Percentiles rank a stretch among this genome's conserved stretches.
Evolutionary conservation across 148 eudicot genomes (phyloP).

Genomic region (Bassia scoparia): DNA sequence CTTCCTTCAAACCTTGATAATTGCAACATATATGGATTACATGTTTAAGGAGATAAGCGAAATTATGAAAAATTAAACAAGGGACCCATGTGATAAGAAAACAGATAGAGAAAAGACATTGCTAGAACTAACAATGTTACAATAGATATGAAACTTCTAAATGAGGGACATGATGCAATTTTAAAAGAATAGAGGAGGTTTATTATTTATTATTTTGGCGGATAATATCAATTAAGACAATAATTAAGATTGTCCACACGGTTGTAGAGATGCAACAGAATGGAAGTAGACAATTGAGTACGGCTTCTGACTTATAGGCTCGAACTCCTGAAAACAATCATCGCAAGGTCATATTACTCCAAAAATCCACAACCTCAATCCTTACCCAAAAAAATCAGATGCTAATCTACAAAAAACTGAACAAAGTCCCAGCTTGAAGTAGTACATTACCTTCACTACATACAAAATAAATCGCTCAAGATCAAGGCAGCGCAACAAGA

Average conservation of each 20-base stretch:
- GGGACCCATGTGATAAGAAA: no score
- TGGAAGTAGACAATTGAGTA: slow-evolving; percentile 90
- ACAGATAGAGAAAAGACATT: no score
- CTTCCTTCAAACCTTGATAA: no score
- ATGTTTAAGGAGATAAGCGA: no score
- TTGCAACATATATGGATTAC: no score
- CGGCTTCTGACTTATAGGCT: slow-evolving; percentile 93
- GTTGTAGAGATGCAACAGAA: slow-evolving; percentile 93
- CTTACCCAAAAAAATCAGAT: not conserved
- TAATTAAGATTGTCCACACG: slow-evolving; percentile 42
- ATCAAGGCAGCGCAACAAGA: slow-evolving; percentile 94
- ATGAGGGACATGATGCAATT: no score
- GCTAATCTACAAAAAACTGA: not conserved
- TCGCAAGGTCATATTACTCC: slow-evolving; percentile 9
- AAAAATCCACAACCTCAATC: not conserved
- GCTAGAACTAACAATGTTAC: no score
- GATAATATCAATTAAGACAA: not conserved
- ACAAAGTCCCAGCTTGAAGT: not conserved
- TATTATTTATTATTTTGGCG: not conserved
- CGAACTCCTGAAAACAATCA: slow-evolving; percentile 79
- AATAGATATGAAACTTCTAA: no score
- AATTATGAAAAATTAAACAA: no score
- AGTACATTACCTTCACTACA: slow-evolving; percentile 72
- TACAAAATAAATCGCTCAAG: slow-evolving; percentile 78
- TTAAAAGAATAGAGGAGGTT: no score